Percentiles rank a stretch among this genome's conserved stretches.
Evolutionary conservation across 192 early-diverging fungal species (phyloP).

Genomic region (Kappamyces sp.): DNA sequence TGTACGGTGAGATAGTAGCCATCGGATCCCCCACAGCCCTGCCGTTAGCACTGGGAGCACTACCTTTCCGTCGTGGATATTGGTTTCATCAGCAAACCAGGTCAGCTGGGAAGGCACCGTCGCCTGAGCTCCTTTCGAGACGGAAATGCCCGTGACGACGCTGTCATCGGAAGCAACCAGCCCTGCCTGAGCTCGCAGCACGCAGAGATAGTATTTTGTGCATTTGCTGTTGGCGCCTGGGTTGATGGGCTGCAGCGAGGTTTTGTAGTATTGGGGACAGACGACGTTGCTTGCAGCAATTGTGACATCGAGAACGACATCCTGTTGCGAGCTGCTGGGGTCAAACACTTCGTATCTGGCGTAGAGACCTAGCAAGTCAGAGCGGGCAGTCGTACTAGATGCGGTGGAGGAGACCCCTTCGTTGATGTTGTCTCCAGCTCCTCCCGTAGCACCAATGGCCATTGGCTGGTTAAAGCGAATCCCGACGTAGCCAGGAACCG

Average conservation of each 20-base stretch:
- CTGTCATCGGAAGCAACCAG: background rate
- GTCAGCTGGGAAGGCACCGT: too few relatives aligned
- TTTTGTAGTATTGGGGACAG: background rate
- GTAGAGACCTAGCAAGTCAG: conserved; percentile 5
- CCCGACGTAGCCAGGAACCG: too few relatives aligned
- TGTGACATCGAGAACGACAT: background rate
- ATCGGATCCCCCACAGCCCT: background rate
- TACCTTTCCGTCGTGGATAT: too few relatives aligned
- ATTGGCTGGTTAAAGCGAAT: too few relatives aligned
- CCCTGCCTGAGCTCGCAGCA: background rate
- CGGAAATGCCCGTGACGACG: background rate
- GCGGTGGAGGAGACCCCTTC: too few relatives aligned
- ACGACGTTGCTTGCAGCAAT: conserved; percentile 3
- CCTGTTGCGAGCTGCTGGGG: background rate
- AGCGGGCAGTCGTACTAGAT: too few relatives aligned
- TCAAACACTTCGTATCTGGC: conserved; percentile 1
- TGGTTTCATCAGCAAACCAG: too few relatives aligned
- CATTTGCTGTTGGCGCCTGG: too few relatives aligned
- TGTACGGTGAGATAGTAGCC: background rate
- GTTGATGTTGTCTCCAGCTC: too few relatives aligned
- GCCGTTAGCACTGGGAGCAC: background rate
- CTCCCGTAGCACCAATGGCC: too few relatives aligned
- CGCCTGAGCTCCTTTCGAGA: background rate
- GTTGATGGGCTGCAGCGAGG: too few relatives aligned
- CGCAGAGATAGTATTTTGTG: too few relatives aligned